Base-by-base conservation (phyloP, 495 filamentous ascomycete genomes). In the Tuber brumale region DNA sequence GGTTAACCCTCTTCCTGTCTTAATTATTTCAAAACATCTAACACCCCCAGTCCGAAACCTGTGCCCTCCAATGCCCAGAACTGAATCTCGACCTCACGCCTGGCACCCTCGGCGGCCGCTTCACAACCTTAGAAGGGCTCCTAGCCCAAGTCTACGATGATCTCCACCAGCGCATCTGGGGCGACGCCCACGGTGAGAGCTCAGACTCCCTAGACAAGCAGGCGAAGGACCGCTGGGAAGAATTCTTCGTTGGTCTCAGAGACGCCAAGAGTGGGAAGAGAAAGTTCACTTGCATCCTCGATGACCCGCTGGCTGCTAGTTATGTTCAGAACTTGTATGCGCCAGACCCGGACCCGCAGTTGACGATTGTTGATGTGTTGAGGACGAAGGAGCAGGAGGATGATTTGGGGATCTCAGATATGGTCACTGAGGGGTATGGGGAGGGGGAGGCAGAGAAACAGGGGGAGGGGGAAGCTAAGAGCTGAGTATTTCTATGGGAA, bases 61-160 rank as follows among this genome's bases (percentile, higher is more conserved):
- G 94, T 81, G 88, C 89, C 8, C 86, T 99, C 71, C 87, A 89
- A 80, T 95, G 93, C 81, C 92, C 94, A 3, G 94, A 98, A 81
- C 90, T 97, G 76, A 89, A 90, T 76, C 88, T 99, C 37, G 88
- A 88, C 45, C 93, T 97, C 37, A 91, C 94, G 82, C 92, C 94
- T 0, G 95, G 95, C 66, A 97, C 95, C 0, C 88, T 98, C 7
- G 95, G 95, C 77, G 95, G 95, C n/a, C 90, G 94, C 61, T 99
- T 99, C 86, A 98, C 95, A 16, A 99, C 96, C 8, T 89, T 98
- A 31, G 96, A 98, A 84, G 95, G 95, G 77, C 88, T 97, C 35
- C 87, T 98, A n/a, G 94, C 93, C 0, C 94, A 98, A 84, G 90
- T 99, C 73, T 90, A 94, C 57, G 91, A 97, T 82, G 94, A 98